Percentiles rank a stretch among this genome's conserved stretches.
These are phyloP conservation scores for Stachybotrys chartarum DNA, from an alignment of 2,329 filamentous ascomycete genomes.

Conservation along the genomic window DNA sequence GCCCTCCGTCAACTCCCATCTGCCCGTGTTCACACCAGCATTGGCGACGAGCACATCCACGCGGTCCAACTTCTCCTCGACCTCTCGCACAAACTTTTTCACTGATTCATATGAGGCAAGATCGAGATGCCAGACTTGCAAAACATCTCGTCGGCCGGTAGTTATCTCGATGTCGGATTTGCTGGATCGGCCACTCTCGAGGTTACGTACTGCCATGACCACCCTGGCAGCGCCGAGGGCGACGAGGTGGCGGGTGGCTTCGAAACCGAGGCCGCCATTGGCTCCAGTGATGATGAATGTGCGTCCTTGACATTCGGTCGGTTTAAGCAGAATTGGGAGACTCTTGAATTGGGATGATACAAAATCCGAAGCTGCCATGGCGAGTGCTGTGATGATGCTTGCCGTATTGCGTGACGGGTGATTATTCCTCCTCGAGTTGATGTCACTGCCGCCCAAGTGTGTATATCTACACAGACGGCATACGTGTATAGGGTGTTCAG, in stretches of 20 bases:
- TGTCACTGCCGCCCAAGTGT: too few relatives aligned
- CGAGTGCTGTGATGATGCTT: too few relatives aligned
- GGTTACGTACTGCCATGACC: slow-evolving; percentile 31
- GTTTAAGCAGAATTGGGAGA: background rate
- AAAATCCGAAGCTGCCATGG: background rate
- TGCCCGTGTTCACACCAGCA: slow-evolving; percentile 17
- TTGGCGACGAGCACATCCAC: slow-evolving; percentile 37
- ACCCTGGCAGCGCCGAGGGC: slow-evolving; percentile 28
- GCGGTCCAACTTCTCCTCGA: slow-evolving; percentile 21
- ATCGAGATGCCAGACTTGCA: slow-evolving; percentile 29
- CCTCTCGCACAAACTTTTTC: slow-evolving; percentile 25
- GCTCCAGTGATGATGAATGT: slow-evolving; percentile 31
- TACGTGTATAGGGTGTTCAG: too few relatives aligned
- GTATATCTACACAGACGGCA: too few relatives aligned
- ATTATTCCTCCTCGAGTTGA: too few relatives aligned
- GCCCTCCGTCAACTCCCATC: slow-evolving; percentile 23
- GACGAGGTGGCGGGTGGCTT: slow-evolving; percentile 30
- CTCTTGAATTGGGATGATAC: background rate
- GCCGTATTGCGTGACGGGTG: too few relatives aligned
- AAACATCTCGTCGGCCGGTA: slow-evolving; percentile 5
- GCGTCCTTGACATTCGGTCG: background rate
- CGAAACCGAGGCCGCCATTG: slow-evolving; percentile 31
- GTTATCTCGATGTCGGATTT: slow-evolving; percentile 22
- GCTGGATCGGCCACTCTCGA: slow-evolving; percentile 31
- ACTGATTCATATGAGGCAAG: slow-evolving; percentile 27